Evolutionary conservation across 2,329 filamentous ascomycete species (phyloP), one percentile per base, ranked within the genome.

Genomic region (Colletotrichum zoysiae): DNA sequence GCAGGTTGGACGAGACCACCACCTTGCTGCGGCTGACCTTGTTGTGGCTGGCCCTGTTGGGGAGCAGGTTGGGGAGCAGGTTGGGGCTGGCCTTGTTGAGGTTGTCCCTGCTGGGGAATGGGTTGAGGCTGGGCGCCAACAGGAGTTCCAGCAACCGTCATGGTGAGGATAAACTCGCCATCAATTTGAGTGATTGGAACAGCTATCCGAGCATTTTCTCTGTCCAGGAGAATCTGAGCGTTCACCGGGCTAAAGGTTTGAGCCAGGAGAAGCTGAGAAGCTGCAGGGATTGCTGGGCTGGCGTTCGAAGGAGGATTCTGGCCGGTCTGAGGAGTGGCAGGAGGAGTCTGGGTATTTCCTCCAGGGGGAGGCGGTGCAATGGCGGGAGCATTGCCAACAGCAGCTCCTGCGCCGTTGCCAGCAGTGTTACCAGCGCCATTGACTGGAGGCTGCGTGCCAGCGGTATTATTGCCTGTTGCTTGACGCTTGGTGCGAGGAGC

Each of bases 121-220:
- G 71, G 62, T 46, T 74, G 66, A 9, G 67, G 59, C 59, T 70
- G 71, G 18, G 70, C 51, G 16, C 68, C 69, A n/a, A 71, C 69
- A 12, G 60, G 60, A 18, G 60, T 65, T 8, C 70, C 70, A 35
- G 70, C 67, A 20, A 76, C 70, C 48, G 70, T 65, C 74, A 76
- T 76, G 20, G 74, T 75, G 20, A 76, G 58, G 9, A 76, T 75
- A 55, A 76, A 76, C 60, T 76, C 74, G 60, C 74, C 74, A 46
- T 76, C 74, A 14, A 76, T 71, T 56, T 74, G 70, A 53, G 44
- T 73, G 2, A 76, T 74, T 26, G 74, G 74, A 5, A 75, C 73
- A 26, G 74, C 74, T 40, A 76, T 73, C 40, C 74, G 74, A 50
- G 63, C 65, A 20, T 74, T 74, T 50, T 75, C 72, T 40, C 58